Evolutionary conservation across 176 grass and related monocot genomes (phyloP).

Genomic region (Stipa capillata): DNA sequence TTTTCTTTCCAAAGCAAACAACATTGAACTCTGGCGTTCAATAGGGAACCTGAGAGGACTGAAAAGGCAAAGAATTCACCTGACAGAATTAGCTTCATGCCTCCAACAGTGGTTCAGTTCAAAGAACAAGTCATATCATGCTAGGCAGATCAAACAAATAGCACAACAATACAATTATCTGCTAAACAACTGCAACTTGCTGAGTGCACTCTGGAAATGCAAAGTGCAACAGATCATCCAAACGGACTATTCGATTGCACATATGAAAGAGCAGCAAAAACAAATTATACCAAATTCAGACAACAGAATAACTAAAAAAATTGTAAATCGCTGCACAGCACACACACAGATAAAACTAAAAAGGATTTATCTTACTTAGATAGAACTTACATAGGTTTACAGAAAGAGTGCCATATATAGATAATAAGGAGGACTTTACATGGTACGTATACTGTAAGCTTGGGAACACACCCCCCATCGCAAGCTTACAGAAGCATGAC

Average conservation of each 20-base stretch:
- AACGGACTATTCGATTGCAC: background rate
- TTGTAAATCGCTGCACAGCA: no score
- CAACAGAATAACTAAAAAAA: background rate
- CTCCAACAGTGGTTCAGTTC: background rate
- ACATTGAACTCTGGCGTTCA: background rate
- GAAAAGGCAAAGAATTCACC: background rate
- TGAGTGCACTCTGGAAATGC: background rate
- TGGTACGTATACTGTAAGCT: constrained; percentile 5
- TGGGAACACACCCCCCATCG: background rate
- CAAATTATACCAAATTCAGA: background rate
- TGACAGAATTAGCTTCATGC: background rate
- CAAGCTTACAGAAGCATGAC: constrained; percentile 39
- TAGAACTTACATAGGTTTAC: constrained; percentile 17
- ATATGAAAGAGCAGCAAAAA: background rate
- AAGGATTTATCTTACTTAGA: background rate
- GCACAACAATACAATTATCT: background rate
- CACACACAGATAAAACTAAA: background rate
- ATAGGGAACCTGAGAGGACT: background rate
- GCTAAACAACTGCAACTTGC: background rate
- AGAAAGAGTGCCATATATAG: background rate
- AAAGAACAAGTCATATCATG: background rate
- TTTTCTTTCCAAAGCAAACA: background rate
- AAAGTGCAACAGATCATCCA: background rate
- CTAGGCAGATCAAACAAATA: background rate
- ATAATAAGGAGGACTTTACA: background rate